These are phyloP conservation scores for Tuber microsphaerosporum DNA, from an alignment of 495 filamentous ascomycete species.

Conservation along the genomic window DNA sequence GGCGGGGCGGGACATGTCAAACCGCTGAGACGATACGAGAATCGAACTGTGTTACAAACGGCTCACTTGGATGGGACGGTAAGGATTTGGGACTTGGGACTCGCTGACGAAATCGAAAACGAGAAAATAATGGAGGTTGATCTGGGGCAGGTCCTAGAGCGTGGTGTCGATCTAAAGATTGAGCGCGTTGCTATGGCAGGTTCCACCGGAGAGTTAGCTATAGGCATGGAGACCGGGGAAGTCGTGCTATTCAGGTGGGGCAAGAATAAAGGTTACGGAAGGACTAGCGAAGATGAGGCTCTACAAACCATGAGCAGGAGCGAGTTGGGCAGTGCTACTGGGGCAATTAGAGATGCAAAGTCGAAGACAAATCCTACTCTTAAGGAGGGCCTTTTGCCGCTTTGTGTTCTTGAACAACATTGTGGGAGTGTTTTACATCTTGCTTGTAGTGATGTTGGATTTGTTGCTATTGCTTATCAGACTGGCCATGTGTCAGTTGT, in stretches of 20 bases:
- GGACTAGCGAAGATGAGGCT: slow-evolving; percentile 30
- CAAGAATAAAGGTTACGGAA: slow-evolving; percentile 56
- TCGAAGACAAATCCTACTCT: slow-evolving; percentile 70
- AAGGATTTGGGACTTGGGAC: slow-evolving; percentile 81
- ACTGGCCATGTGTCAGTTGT: slow-evolving; percentile 69
- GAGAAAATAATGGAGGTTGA: slow-evolving; percentile 73
- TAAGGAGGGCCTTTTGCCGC: slow-evolving; percentile 72
- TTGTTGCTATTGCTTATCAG: slow-evolving; percentile 79
- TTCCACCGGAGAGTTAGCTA: slow-evolving; percentile 73
- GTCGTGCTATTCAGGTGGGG: slow-evolving; percentile 84
- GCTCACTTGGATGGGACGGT: slow-evolving; percentile 83
- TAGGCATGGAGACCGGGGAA: slow-evolving; percentile 73
- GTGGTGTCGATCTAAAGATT: slow-evolving; percentile 69
- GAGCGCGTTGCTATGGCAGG: slow-evolving; percentile 66
- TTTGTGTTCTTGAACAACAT: slow-evolving; percentile 71
- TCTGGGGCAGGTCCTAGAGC: slow-evolving; percentile 69
- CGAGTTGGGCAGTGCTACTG: slow-evolving; percentile 6
- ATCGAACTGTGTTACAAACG: slow-evolving; percentile 70
- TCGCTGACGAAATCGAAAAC: slow-evolving; percentile 90
- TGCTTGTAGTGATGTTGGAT: slow-evolving; percentile 81
- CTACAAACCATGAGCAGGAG: slow-evolving; percentile 23
- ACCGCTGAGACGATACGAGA: slow-evolving; percentile 65
- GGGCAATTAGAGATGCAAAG: slow-evolving; percentile 59
- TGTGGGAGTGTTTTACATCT: slow-evolving; percentile 70
- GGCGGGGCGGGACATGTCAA: slow-evolving; percentile 66